Percentiles rank a stretch among this genome's conserved stretches.
Conservation (phyloP, 768 basidiomycete genomes). For the Leccinum boreale region DNA sequence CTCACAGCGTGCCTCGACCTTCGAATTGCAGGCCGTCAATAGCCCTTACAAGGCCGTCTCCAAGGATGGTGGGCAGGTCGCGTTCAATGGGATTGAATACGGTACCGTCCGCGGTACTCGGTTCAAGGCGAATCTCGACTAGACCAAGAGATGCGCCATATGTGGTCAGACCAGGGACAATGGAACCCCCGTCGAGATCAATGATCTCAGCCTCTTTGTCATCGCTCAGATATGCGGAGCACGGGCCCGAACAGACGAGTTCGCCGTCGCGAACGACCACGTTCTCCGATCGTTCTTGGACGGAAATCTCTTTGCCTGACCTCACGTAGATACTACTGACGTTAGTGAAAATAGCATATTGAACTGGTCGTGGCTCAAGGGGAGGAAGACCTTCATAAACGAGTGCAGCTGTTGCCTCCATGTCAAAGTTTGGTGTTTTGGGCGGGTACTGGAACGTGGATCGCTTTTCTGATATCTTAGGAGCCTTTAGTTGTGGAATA, state of each 20-base stretch:
- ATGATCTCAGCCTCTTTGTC: constrained; percentile 36
- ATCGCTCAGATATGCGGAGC: constrained; percentile 20
- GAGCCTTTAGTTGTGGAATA: constrained; percentile 62
- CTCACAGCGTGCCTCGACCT: constrained; percentile 12
- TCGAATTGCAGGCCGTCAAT: constrained; percentile 38
- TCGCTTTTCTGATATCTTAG: constrained; percentile 38
- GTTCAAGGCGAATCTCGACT: constrained; percentile 63
- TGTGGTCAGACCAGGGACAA: constrained; percentile 66
- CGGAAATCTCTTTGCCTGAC: constrained; percentile 22
- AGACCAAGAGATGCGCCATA: constrained; percentile 73
- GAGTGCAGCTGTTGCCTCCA: constrained; percentile 60
- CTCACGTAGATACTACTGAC: constrained; percentile 48
- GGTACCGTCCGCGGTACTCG: constrained; percentile 66
- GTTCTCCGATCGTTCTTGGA: constrained; percentile 23
- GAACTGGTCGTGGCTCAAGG: constrained; percentile 39
- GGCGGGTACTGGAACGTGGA: constrained; percentile 44
- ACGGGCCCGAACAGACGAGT: constrained; percentile 47
- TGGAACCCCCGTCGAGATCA: constrained; percentile 69
- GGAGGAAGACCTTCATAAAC: constrained; percentile 75
- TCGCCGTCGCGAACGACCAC: constrained; percentile 48
- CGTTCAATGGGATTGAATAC: constrained; percentile 52
- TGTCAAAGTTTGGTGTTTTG: constrained; percentile 64
- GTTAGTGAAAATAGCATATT: constrained; percentile 60
- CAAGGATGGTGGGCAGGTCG: constrained; percentile 34
- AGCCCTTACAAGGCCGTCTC: constrained; percentile 26